Evolutionary conservation across 1,284 basidiomycete species (phyloP).

Genomic region (Ustilago nuda): DNA sequence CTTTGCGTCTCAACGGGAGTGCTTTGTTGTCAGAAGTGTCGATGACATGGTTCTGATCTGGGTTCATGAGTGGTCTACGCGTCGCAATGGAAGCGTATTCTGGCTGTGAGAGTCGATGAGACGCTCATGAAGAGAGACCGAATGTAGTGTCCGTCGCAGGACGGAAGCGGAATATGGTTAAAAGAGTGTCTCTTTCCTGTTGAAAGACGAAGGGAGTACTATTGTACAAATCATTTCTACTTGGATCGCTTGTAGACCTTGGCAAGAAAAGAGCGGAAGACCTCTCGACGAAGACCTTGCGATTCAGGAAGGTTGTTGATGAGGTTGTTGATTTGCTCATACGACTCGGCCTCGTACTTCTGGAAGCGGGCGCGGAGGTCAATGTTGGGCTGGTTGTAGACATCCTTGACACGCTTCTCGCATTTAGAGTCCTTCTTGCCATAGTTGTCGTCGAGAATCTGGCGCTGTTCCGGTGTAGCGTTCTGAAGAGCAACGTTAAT

Average conservation of each 20-base stretch:
- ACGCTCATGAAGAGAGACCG: too few relatives aligned
- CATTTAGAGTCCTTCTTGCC: constrained; percentile 80
- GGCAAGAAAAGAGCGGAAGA: constrained; percentile 85
- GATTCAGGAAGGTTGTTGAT: constrained; percentile 63
- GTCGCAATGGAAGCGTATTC: too few relatives aligned
- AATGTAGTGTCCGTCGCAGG: too few relatives aligned
- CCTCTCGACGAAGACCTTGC: constrained; percentile 77
- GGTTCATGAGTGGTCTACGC: too few relatives aligned
- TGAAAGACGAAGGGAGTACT: neutral
- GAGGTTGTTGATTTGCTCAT: constrained; percentile 71
- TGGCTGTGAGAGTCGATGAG: too few relatives aligned
- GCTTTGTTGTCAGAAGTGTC: too few relatives aligned
- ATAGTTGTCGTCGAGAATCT: constrained; percentile 80
- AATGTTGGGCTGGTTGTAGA: constrained; percentile 81
- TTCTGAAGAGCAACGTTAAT: constrained; percentile 85
- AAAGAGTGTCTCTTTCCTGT: neutral
- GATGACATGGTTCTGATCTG: too few relatives aligned
- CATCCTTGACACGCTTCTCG: constrained; percentile 79
- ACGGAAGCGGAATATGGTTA: neutral
- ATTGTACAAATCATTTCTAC: constrained; percentile 28
- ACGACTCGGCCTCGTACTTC: constrained; percentile 82
- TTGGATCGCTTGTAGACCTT: constrained; percentile 83
- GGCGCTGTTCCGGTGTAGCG: constrained; percentile 76
- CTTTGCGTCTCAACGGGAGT: too few relatives aligned
- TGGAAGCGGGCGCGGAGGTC: constrained; percentile 75